Base-by-base conservation (phyloP, 768 basidiomycete species). In the Lactarius evosmus region DNA sequence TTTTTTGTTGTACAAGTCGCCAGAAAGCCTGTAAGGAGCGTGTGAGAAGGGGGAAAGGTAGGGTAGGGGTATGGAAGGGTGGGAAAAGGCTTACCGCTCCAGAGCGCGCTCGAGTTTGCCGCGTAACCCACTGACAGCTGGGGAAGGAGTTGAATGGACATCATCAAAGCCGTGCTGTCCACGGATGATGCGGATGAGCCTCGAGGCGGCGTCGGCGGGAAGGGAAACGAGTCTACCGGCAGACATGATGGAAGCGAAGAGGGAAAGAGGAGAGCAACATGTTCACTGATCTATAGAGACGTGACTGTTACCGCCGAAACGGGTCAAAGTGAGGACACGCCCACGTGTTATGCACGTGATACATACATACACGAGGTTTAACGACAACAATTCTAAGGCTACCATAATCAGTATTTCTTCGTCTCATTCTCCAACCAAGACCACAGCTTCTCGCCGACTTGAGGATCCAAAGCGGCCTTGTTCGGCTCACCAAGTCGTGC, bases 361-460 rank as follows among this genome's bases (percentile, higher is more conserved):
- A 49, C 19, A 49, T 19, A n/a, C n/a, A n/a, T n/a, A n/a, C n/a
- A n/a, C n/a, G n/a, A n/a, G n/a, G n/a, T n/a, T n/a, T n/a, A n/a
- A n/a, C n/a, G n/a, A n/a, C n/a, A n/a, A n/a, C n/a, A n/a, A n/a
- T n/a, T n/a, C n/a, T n/a, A n/a, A n/a, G n/a, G n/a, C n/a, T 8
- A 14, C 22, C 8, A 52, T 30, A 8, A 29, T 58, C 32, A 56
- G 14, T 65, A 40, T 17, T 56, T 56, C 38, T 52, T 22, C 4
- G 54, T 52, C 56, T 73, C 69, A 33, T 72, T 71, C 58, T 75
- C 73, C 38, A 76, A 41, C 73, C 73, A 75, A 0, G 53, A 52
- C 73, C 74, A 76, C 17, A 76, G 55, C 63, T 60, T 72, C 56
- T 66, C 65, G 7, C 71, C 75, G 7, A 70, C 17, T 36, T 69